Evolutionary conservation across 1,284 basidiomycete species (phyloP), one percentile per base, ranked within the genome.

Genomic region (Cryptococcus sp.): DNA sequence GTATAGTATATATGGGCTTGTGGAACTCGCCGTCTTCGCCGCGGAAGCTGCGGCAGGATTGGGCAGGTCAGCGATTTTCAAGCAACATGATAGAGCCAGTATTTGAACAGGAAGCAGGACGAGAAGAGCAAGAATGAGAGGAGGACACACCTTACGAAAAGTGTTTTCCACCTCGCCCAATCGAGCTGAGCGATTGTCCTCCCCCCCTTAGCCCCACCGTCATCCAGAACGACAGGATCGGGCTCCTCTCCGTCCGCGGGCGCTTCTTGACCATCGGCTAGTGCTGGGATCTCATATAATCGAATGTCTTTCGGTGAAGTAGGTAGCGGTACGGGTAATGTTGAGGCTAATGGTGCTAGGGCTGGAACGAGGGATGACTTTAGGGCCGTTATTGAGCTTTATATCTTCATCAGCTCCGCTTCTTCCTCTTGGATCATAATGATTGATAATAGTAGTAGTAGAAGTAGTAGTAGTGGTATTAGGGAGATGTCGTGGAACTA

Each of bases 151-250:
- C 70, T 70, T 8, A 77, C 60, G 58, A 63, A 75, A 15, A 75
- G 42, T 47, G 51, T 66, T 64, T 75, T 73, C 73, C 72, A 77
- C 55, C 69, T 64, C 11, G 46, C 49, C 75, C 73, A 76, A 1
- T 66, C 70, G 5, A 70, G 55, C 2, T 25, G 39, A 46, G 42
- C 45, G 13, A 75, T 45, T 16, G 40, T 67, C 50, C 59, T 58
- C 19, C 50, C 52, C 13, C 39, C 50, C 1, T 58, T 52, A 3
- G 60, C 60, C n/a, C 55, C 53, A 15, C 58, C 57, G 10, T 59
- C 57, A 22, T 62, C 62, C 38, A 69, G 16, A 50, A n/a, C 5
- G 51, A 40, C 45, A 55, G 51, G 30, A 8, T 35, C 30, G 8
- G 10, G 30, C 30, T 35, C 27, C 66, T 20, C 39, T 43, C 52